Evolutionary conservation across 495 filamentous ascomycete genomes (phyloP).

Genomic region (Penicillium cataractarum): DNA sequence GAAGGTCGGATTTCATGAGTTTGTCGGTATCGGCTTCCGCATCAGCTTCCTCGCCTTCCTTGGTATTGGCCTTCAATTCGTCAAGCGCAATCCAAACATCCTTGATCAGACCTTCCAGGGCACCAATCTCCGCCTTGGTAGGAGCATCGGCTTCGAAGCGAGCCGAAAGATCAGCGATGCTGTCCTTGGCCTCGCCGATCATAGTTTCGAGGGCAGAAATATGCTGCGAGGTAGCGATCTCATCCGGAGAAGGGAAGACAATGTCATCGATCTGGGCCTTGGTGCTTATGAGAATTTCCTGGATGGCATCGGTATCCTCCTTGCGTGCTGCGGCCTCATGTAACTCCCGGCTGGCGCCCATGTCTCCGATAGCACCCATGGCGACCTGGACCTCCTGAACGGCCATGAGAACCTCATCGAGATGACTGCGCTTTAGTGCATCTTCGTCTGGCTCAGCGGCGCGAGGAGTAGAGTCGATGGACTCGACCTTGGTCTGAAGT

Average conservation of each 20-base stretch:
- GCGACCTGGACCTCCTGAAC: constrained; percentile 62
- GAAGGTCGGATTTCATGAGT: constrained; percentile 76
- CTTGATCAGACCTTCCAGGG: constrained; percentile 74
- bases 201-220: constrained; percentile 72
- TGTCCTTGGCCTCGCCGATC: constrained; percentile 71
- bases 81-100: constrained; percentile 74
- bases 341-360: constrained; percentile 39
- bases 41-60: constrained; percentile 56
- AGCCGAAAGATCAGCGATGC: constrained; percentile 58
- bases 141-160: constrained; percentile 64
- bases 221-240: constrained; percentile 72
- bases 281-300: constrained; percentile 81
- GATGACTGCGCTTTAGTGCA: constrained; percentile 58
- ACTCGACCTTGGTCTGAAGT: constrained; percentile 80
- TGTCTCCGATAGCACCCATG: constrained; percentile 52
- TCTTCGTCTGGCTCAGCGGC: constrained; percentile 45
- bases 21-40: constrained; percentile 64
- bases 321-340: constrained; percentile 54
- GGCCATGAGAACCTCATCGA: constrained; percentile 61
- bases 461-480: constrained; percentile 66
- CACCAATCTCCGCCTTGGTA: constrained; percentile 74
- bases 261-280: constrained; percentile 83
- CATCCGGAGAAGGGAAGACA: constrained; percentile 60
- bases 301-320: constrained; percentile 86
- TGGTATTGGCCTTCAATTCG: constrained; percentile 66